Conservation (phyloP, 495 filamentous ascomycete species). For the Daldinia loculata region DNA sequence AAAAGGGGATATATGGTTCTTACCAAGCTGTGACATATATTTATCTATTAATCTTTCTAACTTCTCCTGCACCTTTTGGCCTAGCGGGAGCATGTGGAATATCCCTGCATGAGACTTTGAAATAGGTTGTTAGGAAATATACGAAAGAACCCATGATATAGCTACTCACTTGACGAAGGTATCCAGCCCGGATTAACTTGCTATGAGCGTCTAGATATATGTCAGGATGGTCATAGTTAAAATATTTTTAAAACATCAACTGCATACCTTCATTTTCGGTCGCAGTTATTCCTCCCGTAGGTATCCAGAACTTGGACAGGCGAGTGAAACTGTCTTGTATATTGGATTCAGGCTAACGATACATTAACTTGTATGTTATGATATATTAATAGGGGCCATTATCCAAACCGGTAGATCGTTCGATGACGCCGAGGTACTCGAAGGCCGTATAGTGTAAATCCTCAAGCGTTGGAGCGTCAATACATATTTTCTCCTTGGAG, state of each 20-base stretch:
- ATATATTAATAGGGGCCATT: not conserved
- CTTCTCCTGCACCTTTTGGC: conserved; percentile 87
- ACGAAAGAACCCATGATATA: not conserved
- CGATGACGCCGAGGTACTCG: conserved; percentile 9
- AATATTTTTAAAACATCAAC: too few relatives aligned
- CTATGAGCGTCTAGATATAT: conserved; percentile 67
- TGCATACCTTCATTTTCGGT: conserved; percentile 52
- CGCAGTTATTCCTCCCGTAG: conserved; percentile 74
- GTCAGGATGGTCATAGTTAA: too few relatives aligned
- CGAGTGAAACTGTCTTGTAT: conserved; percentile 50
- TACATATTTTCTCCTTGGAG: conserved; percentile 18
- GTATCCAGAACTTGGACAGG: conserved; percentile 78
- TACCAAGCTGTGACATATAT: conserved; percentile 83
- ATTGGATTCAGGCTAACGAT: conserved; percentile 10
- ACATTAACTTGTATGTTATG: conserved; percentile 9
- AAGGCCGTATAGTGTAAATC: conserved; percentile 4
- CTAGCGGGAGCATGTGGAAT: conserved; percentile 93
- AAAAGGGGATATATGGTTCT: conserved; percentile 25
- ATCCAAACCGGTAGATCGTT: conserved; percentile 25
- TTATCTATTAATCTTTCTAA: conserved; percentile 85
- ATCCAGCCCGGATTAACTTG: conserved; percentile 79
- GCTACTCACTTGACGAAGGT: conserved; percentile 72
- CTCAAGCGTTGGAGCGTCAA: conserved; percentile 11
- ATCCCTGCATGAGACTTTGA: conserved; percentile 79
- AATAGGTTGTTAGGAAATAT: conserved; percentile 11